Conservation (phyloP, 116 monocot species). For the Zostera marina region DNA sequence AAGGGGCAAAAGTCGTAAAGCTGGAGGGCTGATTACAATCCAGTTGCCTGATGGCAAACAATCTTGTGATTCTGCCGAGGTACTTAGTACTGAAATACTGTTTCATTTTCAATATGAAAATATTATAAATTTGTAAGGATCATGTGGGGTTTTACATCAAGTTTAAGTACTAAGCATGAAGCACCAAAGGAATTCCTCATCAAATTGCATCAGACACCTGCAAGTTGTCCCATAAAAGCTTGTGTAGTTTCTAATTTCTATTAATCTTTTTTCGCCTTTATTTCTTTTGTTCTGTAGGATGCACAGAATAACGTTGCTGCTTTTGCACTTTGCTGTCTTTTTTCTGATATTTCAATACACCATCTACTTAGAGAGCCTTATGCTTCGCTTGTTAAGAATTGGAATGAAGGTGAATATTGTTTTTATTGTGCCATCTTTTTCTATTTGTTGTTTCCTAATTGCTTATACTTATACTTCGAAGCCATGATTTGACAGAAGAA, state of each 20-base stretch:
- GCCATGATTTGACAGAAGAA: slow-evolving; percentile 1
- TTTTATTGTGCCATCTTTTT: background rate
- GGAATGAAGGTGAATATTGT: slow-evolving; percentile 5
- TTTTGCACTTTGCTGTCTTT: slow-evolving; percentile 6
- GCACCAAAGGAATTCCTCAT: too few species aligned
- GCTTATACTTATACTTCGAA: background rate
- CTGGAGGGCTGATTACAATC: slow-evolving; percentile 76
- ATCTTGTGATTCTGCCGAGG: slow-evolving; percentile 55
- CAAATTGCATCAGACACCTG: too few species aligned
- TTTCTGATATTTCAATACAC: slow-evolving; percentile 4
- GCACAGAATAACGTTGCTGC: slow-evolving; percentile 6
- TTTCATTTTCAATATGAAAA: too few species aligned
- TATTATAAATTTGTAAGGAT: too few species aligned
- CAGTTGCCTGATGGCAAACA: slow-evolving; percentile 44
- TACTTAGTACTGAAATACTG: slow-evolving; percentile 19
- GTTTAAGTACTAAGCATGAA: too few species aligned
- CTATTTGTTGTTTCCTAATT: background rate
- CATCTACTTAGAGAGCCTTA: slow-evolving; percentile 5
- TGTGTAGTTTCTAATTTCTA: too few species aligned
- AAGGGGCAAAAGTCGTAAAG: slow-evolving; percentile 70
- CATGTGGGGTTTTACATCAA: too few species aligned
- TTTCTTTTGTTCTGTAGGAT: slow-evolving; percentile 3
- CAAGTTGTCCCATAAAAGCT: too few species aligned
- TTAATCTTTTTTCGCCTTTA: too few species aligned
- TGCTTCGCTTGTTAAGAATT: slow-evolving; percentile 5